Evolutionary conservation across 164 flowering plant species (phyloP).

Genomic region (Stephania yunnanensis): DNA sequence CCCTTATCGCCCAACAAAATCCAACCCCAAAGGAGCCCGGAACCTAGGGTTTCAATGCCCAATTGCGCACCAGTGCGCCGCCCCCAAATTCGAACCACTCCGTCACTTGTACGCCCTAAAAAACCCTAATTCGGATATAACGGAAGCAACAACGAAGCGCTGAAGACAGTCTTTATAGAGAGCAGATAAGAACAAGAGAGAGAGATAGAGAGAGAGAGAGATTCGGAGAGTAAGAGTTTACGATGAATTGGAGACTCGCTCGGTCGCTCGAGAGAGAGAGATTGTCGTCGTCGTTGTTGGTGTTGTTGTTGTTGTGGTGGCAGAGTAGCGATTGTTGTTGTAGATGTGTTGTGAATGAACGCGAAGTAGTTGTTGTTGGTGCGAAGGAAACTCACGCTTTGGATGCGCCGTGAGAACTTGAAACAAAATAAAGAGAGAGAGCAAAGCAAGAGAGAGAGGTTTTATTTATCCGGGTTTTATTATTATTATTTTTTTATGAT

Average conservation of each 20-base stretch:
- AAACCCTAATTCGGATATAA: conserved; percentile 36
- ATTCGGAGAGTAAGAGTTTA: conserved; percentile 6
- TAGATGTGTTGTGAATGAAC: background rate
- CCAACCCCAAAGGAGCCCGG: background rate
- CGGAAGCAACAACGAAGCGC: background rate
- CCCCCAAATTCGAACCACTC: conserved; percentile 7
- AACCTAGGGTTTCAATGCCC: conserved; percentile 27
- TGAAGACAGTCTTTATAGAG: background rate
- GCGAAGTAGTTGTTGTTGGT: background rate
- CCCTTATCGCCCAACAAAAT: background rate
- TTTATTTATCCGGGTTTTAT: background rate
- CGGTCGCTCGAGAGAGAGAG: background rate
- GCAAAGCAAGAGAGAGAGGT: background rate
- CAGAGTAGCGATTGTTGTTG: background rate
- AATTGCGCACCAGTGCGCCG: conserved; percentile 2
- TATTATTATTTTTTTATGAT: no score
- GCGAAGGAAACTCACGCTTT: conserved; percentile 1
- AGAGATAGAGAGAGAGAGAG: background rate
- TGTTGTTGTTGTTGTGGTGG: background rate
- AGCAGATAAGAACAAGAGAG: background rate
- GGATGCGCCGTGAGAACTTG: background rate
- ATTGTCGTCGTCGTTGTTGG: background rate
- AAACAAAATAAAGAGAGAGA: background rate
- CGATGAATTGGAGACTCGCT: background rate
- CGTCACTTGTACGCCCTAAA: conserved; percentile 12